Conservation (phyloP, 352 stramenopile genomes). For the Blastocystis hominis region DNA sequence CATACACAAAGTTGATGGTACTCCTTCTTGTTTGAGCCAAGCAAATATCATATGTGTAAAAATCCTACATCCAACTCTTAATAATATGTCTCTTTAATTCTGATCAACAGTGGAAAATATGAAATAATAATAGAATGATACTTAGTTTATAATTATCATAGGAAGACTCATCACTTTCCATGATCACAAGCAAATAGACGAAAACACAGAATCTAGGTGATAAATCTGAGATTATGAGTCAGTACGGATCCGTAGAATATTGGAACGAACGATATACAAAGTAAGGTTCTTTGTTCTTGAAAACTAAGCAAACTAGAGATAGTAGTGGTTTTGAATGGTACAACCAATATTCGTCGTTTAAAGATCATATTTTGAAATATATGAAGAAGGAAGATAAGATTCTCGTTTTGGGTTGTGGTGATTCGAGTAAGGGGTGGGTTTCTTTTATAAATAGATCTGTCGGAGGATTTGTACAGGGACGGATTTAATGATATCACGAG, state of each 20-base stretch:
- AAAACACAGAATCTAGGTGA: background rate
- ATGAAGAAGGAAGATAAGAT: constrained; percentile 55
- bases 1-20: background rate
- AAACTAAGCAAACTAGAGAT: constrained; percentile 13
- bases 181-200: background rate
- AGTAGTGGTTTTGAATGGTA: constrained; percentile 49
- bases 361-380: constrained; percentile 10
- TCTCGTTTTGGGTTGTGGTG: constrained; percentile 50
- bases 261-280: constrained; percentile 58
- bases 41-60: background rate
- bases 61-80: too few relatives aligned
- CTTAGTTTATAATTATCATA: constrained; percentile 14
- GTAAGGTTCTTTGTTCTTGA: background rate
- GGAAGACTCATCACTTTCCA: background rate
- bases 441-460: background rate
- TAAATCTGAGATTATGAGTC: background rate
- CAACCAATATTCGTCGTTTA: constrained; percentile 12
- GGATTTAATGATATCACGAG: constrained; percentile 48
- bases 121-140: background rate
- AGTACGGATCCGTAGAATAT: constrained; percentile 51
- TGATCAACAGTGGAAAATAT: too few relatives aligned
- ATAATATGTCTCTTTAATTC: too few relatives aligned
- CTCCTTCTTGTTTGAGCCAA: background rate
- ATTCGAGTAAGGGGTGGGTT: constrained; percentile 3
- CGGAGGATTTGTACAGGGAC: constrained; percentile 56